Base-by-base conservation (phyloP, 352 stramenopile genomes). In the Pythium rishiriense region DNA sequence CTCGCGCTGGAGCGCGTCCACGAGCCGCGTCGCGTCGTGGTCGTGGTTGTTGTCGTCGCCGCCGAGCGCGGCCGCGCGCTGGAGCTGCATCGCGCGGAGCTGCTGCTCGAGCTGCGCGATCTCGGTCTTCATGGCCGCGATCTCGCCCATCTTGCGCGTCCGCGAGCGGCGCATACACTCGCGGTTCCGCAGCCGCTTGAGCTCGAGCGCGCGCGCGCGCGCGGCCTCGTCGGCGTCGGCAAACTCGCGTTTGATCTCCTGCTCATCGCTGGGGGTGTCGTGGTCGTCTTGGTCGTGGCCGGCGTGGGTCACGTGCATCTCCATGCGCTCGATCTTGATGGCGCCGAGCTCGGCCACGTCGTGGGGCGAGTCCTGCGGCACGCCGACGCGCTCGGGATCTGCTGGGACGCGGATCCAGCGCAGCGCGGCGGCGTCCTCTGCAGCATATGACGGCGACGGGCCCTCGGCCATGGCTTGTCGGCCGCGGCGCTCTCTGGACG, bases 151-250 rank as follows among this genome's bases (percentile, higher is more conserved):
- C 33, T 72, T 67, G 28, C 58, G 65, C n/a, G 31, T 41, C 1
- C 58, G 51, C 8, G 54, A 48, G 46, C 52, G 58, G 1, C 58
- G 58, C 65, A 72, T 71, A 15, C 64, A 71, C 58, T 71, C 64
- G 22, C 64, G 64, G 48, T 71, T 71, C 31, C 64, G 57, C 43
- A 63, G n/a, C n/a, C 63, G 63, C 50, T 70, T 70, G 41, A 70
- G 55, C 55, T 70, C 55, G 3, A 70, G 50, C 7, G 55, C 48
- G 24, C 41, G 49, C 29, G n/a, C 22, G 21, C 22, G 17, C n/a
- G n/a, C 22, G 37, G 19, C 10, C 21, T 41, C 48, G 1, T 48
- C 26, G 17, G 19, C n/a, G 17, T 62, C 22, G 12, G 33, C 7
- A 3, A 14, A 6, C 19, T 43, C 49, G 14, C 4, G n/a, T 14